phyloP scores from a whole-genome alignment of 768 basidiomycete species.

The Lentinula aciculospora region DNA sequence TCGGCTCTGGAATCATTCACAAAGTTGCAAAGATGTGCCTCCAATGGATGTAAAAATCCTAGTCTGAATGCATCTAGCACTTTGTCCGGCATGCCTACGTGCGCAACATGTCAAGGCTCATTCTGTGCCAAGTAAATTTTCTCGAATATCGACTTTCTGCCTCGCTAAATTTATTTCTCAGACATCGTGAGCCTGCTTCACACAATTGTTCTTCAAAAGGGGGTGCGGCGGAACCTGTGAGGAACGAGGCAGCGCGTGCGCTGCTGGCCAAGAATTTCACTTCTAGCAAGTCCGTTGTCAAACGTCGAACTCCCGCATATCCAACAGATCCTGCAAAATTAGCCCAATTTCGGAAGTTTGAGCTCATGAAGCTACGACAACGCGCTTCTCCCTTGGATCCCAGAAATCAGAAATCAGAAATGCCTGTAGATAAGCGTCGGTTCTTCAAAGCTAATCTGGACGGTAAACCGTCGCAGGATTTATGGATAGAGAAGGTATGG shows the following conservation, averaged over 20 bases:
- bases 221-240: slow-evolving; percentile 16
- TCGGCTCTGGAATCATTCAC: background rate
- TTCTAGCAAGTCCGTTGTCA: slow-evolving; percentile 10
- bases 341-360: slow-evolving; percentile 50
- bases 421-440: slow-evolving; percentile 51
- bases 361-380: slow-evolving; percentile 73
- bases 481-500: slow-evolving; percentile 76
- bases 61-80: slow-evolving; percentile 33
- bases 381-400: slow-evolving; percentile 59
- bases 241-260: slow-evolving; percentile 44
- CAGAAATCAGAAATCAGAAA: slow-evolving; percentile 40
- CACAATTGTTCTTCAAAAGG: slow-evolving; percentile 43
- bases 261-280: slow-evolving; percentile 52
- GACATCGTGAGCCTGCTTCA: slow-evolving; percentile 63
- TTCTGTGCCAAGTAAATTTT: slow-evolving; percentile 60
- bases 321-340: slow-evolving; percentile 47
- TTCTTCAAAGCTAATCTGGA: slow-evolving; percentile 42
- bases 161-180: slow-evolving; percentile 21
- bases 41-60: slow-evolving; percentile 46
- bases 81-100: slow-evolving; percentile 27
- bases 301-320: slow-evolving; percentile 20
- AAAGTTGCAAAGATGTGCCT: slow-evolving; percentile 43
- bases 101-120: slow-evolving; percentile 45
- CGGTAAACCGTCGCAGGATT: slow-evolving; percentile 32
- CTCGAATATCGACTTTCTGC: background rate